Evolutionary conservation across 148 eudicot genomes (phyloP).

Genomic region (Nyssa sinensis): DNA sequence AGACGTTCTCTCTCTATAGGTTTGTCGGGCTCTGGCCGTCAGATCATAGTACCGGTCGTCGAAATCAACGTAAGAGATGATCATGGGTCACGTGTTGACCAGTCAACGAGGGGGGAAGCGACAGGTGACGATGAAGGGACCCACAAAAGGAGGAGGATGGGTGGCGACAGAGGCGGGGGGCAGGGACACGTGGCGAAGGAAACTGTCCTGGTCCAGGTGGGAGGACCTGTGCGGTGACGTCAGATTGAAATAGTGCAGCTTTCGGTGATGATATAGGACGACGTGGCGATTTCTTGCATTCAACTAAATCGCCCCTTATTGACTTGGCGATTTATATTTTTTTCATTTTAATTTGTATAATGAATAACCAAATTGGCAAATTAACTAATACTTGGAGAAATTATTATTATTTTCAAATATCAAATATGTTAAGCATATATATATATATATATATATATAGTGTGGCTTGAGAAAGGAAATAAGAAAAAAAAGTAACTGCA

Average conservation of each 20-base stretch:
- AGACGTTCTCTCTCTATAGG: background rate
- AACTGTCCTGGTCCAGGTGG: background rate
- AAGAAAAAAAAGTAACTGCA: no score
- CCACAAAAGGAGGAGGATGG: background rate
- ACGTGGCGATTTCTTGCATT: background rate
- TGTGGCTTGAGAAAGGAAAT: no score
- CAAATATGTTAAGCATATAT: no score
- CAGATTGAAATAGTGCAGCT: conserved; percentile 12
- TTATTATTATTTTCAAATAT: no score
- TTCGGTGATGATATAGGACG: conserved; percentile 20
- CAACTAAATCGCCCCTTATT: conserved; percentile 1
- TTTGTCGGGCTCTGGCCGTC: conserved; percentile 9
- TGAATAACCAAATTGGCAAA: background rate
- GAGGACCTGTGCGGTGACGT: background rate
- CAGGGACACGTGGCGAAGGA: conserved; percentile 22
- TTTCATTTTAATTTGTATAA: background rate
- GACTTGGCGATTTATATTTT: background rate
- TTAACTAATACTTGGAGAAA: no score
- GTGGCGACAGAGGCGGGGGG: conserved; percentile 19
- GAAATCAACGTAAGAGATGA: background rate
- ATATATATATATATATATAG: no score
- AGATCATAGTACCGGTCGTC: conserved; percentile 1
- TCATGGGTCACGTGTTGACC: background rate
- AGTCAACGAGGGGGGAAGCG: background rate
- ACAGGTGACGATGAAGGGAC: conserved; percentile 6